Conservation (phyloP, 2,329 filamentous ascomycete genomes). For the Penicillium oxalicum region DNA sequence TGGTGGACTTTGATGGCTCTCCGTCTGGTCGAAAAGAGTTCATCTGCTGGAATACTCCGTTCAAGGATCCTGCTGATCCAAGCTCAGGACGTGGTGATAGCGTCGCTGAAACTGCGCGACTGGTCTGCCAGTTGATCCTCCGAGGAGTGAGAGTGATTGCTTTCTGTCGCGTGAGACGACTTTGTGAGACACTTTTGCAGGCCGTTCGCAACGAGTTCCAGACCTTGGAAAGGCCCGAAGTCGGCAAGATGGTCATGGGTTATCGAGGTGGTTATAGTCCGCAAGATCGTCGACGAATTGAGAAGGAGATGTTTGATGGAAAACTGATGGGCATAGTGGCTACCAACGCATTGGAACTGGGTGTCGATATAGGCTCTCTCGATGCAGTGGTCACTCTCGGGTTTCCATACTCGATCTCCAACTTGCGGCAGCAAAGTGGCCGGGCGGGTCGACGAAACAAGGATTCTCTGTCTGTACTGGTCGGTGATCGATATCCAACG, state of each 20-base stretch:
- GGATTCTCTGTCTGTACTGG: constrained; percentile 82
- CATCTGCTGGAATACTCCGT: constrained; percentile 95
- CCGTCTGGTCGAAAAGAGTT: constrained; percentile 92
- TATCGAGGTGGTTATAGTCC: constrained; percentile 94
- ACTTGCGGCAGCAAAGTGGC: constrained; percentile 89
- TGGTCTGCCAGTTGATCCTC: constrained; percentile 86
- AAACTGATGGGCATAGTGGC: constrained; percentile 89
- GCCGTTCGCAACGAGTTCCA: constrained; percentile 74
- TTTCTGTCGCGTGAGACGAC: constrained; percentile 80
- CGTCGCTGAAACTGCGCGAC: constrained; percentile 75
- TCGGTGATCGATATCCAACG: constrained; percentile 82
- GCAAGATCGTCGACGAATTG: constrained; percentile 80
- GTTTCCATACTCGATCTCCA: constrained; percentile 93
- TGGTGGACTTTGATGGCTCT: constrained; percentile 88
- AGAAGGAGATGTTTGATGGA: constrained; percentile 94
- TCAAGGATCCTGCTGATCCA: constrained; percentile 80
- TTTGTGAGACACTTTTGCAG: constrained; percentile 77
- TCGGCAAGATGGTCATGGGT: constrained; percentile 78
- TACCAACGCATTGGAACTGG: constrained; percentile 86
- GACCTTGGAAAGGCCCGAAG: constrained; percentile 65
- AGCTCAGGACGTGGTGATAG: constrained; percentile 78
- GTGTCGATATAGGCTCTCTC: constrained; percentile 88
- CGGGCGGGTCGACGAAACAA: constrained; percentile 87
- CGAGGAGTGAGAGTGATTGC: constrained; percentile 87
- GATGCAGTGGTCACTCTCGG: constrained; percentile 92